A percentile compares a stretch with the other conserved stretches of the same genome.
Evolutionary conservation across 1,139 yeast genomes (phyloP).

Genomic region (Kurtzmaniella natalensis): DNA sequence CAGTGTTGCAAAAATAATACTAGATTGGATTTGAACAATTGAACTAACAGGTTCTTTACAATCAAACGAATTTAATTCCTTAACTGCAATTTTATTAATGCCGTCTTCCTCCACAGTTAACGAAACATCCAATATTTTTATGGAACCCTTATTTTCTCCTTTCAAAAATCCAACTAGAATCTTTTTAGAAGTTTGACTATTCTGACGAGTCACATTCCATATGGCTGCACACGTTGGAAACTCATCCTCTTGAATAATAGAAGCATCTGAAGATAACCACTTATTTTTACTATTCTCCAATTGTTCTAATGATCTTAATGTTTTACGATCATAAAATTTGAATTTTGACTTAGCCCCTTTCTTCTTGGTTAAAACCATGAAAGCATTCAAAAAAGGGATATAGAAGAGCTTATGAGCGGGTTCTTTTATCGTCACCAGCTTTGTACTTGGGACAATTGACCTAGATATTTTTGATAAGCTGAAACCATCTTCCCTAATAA

Average conservation of each 20-base stretch:
- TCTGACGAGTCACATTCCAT: constrained; percentile 31
- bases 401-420: constrained; percentile 34
- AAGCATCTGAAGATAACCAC: constrained; percentile 12
- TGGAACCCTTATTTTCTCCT: constrained; percentile 22
- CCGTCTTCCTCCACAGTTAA: constrained; percentile 18
- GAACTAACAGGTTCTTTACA: constrained; percentile 31
- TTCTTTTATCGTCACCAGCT: constrained; percentile 33
- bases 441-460: constrained; percentile 22
- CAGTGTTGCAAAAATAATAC: constrained; percentile 34
- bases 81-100: constrained; percentile 18
- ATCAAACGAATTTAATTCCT: constrained; percentile 35
- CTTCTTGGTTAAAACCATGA: constrained; percentile 37
- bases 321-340: constrained; percentile 32
- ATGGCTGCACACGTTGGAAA: constrained; percentile 31
- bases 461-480: constrained; percentile 28
- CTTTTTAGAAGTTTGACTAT: constrained; percentile 32
- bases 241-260: constrained; percentile 29
- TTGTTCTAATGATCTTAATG: constrained; percentile 18
- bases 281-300: constrained; percentile 18
- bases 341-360: constrained; percentile 22
- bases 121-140: constrained; percentile 41
- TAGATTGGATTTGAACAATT: constrained; percentile 33
- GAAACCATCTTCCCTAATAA: constrained; percentile 50
- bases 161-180: constrained; percentile 38
- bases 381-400: constrained; percentile 27